Evolutionary conservation across 2,329 filamentous ascomycete genomes (phyloP).

Genomic region (Aspergillus bombycis): DNA sequence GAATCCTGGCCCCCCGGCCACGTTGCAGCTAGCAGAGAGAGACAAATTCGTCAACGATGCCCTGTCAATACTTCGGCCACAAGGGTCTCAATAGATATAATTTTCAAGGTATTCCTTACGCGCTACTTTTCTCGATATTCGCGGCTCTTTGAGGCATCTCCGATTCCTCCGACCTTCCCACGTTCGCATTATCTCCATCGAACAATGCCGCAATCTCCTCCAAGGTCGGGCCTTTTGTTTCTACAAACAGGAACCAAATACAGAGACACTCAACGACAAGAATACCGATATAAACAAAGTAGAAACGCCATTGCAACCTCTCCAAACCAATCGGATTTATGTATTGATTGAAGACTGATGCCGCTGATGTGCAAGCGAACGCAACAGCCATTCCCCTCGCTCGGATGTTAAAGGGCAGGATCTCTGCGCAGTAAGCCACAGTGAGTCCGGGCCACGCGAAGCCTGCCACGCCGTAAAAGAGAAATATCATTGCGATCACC

Average conservation of each 20-base stretch:
- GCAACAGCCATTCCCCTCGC: neutral
- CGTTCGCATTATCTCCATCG: neutral
- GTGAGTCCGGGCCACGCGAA: conserved; percentile 26
- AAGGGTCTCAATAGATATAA: neutral
- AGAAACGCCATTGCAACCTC: conserved; percentile 22
- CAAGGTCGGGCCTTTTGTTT: conserved; percentile 3
- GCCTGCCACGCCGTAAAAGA: conserved; percentile 33
- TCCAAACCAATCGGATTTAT: conserved; percentile 17
- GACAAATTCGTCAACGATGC: conserved; percentile 21
- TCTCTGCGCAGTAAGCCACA: conserved; percentile 19
- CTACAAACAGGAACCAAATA: conserved; percentile 4
- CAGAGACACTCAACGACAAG: neutral
- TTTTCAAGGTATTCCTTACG: neutral
- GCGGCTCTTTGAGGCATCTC: neutral
- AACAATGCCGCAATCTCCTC: conserved; percentile 2
- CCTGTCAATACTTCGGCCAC: conserved; percentile 21
- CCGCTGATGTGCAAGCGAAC: neutral
- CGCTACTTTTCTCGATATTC: neutral
- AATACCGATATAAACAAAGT: conserved; percentile 1
- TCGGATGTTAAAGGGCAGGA: neutral
- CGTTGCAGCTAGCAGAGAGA: conserved; percentile 17
- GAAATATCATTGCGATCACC: conserved; percentile 14
- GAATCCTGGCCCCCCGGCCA: conserved; percentile 10
- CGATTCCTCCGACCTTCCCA: neutral
- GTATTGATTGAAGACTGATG: conserved; percentile 5